Evolutionary conservation across 805 yeast species (phyloP).

Genomic region (Ogataea trehalophila): DNA sequence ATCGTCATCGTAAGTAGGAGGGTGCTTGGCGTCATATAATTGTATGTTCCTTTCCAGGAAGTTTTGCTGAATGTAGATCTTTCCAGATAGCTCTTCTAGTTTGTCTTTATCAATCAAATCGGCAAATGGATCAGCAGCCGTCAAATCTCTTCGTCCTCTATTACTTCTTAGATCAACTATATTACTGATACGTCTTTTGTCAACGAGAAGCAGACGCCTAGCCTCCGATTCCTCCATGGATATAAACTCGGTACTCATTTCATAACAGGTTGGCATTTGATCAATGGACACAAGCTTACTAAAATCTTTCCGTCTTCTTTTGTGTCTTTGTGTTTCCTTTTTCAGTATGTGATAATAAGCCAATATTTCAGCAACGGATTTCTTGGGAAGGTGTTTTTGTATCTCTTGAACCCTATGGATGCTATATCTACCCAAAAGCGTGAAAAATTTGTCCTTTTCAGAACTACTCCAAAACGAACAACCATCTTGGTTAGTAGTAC

Average conservation of each 20-base stretch:
- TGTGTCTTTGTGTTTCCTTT: conserved; percentile 23
- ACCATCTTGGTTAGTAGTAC: conserved; percentile 26
- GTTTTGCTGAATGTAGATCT: conserved; percentile 2
- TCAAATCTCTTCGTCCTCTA: neutral
- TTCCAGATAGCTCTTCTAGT: conserved; percentile 8
- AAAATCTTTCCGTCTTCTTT: conserved; percentile 16
- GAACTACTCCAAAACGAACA: conserved; percentile 36
- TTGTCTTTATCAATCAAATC: conserved; percentile 14
- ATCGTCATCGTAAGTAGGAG: conserved; percentile 9
- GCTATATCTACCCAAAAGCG: conserved; percentile 43
- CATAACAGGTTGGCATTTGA: conserved; percentile 49
- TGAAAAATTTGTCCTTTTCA: conserved; percentile 52
- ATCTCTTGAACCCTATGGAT: conserved; percentile 43
- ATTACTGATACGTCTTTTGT: neutral
- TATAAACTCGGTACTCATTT: conserved; percentile 41
- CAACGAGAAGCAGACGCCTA: conserved; percentile 4
- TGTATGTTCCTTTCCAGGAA: neutral
- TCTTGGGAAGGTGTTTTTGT: conserved; percentile 33
- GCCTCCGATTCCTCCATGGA: conserved; percentile 38
- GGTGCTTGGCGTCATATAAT: too few species aligned
- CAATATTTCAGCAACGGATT: conserved; percentile 40
- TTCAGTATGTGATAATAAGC: conserved; percentile 40
- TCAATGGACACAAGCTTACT: conserved; percentile 31
- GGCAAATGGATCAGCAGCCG: neutral
- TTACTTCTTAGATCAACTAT: neutral